Base-by-base conservation (phyloP, 495 filamentous ascomycete species). In the Mycothermus thermophilus region DNA sequence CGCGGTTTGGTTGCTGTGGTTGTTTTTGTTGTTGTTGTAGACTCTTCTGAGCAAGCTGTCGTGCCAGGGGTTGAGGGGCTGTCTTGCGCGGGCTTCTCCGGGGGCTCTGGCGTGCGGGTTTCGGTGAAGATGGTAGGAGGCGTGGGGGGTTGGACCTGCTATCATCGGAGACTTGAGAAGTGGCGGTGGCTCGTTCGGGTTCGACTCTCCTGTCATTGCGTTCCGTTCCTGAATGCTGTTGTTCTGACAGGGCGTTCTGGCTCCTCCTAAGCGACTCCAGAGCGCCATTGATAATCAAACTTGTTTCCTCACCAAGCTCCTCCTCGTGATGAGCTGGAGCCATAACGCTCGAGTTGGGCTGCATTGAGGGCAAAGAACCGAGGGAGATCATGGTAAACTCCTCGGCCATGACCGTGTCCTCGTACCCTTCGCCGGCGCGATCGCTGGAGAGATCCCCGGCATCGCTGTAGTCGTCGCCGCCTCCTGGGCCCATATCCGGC, bases 321-420 rank as follows among this genome's bases (percentile, higher is more conserved):
- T 54, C 38, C 17, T 37, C 46, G 22, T 48, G 52, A 51, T 32
- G 53, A 44, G n/a, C 54, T 14, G 47, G 41, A 12, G 46, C 47
- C 37, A 51, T 50, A 26, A 50, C 37, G 35, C 52, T 54, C 15
- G 55, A 44, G 23, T 53, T 59, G 6, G 45, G 52, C 29, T 61
- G 55, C 40, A 63, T 55, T 0, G 62, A 66, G 2, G 55, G 57
- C 20, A 69, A 42, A 8, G 62, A 65, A 24, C 53, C 51, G 3
- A 66, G 38, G 21, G 56, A 58, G 25, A 69, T 67, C 62, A 66
- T 66, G 31, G 60, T 69, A 40, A 69, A 69, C 18, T 66, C 64
- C 4, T 53, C 54, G 6, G 63, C 51, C 33, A 57, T 47, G 20
- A 64, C 42, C 0, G 63, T 67, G 27, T 69, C 60, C 25, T 63